Evolutionary conservation across 441 rosid species (phyloP).

Genomic region (Populus hybrid): DNA sequence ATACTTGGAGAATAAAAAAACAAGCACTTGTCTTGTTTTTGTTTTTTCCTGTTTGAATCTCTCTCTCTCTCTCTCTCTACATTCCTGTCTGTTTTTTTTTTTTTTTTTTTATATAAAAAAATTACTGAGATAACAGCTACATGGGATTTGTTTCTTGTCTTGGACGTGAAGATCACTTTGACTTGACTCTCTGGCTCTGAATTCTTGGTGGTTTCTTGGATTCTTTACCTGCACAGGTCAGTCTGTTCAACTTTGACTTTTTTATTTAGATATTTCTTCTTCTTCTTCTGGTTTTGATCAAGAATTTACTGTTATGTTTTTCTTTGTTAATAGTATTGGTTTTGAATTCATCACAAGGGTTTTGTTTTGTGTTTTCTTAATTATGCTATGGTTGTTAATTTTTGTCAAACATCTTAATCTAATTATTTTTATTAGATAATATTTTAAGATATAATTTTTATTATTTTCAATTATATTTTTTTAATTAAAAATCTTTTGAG

Average conservation of each 20-base stretch:
- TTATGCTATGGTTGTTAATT: too few relatives aligned
- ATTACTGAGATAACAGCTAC: slow-evolving; percentile 8
- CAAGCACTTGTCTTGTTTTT: neutral
- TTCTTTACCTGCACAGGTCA: slow-evolving; percentile 24
- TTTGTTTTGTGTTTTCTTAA: neutral
- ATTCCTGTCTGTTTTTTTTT: neutral
- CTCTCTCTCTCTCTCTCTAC: too few relatives aligned
- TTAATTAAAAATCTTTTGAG: fast-evolving
- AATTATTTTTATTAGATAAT: too few relatives aligned
- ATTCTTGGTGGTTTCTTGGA: slow-evolving; percentile 9
- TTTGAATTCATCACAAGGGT: neutral
- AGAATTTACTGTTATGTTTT: neutral
- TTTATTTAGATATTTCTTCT: neutral
- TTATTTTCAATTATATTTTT: too few relatives aligned
- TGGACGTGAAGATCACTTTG: slow-evolving; percentile 16
- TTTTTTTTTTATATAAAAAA: neutral
- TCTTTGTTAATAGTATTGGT: neutral
- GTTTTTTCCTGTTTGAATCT: neutral
- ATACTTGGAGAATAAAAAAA: neutral
- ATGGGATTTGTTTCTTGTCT: slow-evolving; percentile 21
- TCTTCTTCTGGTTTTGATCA: neutral
- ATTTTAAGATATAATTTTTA: too few relatives aligned
- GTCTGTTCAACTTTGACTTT: slow-evolving; percentile 1
- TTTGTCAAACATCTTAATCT: too few relatives aligned
- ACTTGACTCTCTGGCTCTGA: slow-evolving; percentile 20